Percentiles rank a stretch among this genome's conserved stretches.
Evolutionary conservation across 202 grass and related monocot genomes (phyloP).

Genomic region (Cymbopogon flexuosus): DNA sequence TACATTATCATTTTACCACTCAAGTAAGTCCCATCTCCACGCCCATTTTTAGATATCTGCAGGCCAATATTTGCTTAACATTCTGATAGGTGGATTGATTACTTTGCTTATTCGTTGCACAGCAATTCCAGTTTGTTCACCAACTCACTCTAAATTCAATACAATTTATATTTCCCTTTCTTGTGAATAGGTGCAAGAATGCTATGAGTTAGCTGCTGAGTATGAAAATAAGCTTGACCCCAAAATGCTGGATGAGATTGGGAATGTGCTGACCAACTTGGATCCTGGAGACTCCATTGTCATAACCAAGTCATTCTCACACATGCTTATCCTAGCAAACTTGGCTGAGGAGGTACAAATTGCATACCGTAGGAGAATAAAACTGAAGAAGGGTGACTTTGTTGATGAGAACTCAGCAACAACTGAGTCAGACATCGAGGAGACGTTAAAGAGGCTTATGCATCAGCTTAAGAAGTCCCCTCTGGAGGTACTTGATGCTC

Average conservation of each 20-base stretch:
- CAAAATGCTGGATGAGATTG: conserved; percentile 67
- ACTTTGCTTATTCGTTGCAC: background rate
- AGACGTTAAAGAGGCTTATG: conserved; percentile 79
- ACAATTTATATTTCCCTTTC: background rate
- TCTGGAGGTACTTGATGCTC: conserved; percentile 73
- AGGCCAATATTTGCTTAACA: background rate
- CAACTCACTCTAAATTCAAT: background rate
- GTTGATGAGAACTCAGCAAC: conserved; percentile 74
- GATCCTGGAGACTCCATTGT: conserved; percentile 85
- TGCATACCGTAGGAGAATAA: conserved; percentile 69
- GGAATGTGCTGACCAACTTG: conserved; percentile 58
- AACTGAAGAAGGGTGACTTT: conserved; percentile 90
- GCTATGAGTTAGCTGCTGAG: conserved; percentile 84
- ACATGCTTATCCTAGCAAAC: conserved; percentile 96
- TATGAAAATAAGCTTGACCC: conserved; percentile 68
- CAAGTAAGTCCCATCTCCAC: background rate
- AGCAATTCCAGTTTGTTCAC: background rate
- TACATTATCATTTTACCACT: background rate
- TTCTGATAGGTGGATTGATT: background rate
- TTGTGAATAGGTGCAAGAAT: conserved; percentile 80
- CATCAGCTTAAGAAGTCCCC: conserved; percentile 66
- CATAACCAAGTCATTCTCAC: conserved; percentile 80
- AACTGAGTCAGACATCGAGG: conserved; percentile 90
- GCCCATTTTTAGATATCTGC: background rate
- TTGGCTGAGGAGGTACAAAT: conserved; percentile 98